These are phyloP conservation scores for Apophysomyces elegans DNA, from an alignment of 371 early-diverging fungal genomes.

Conservation along the genomic window DNA sequence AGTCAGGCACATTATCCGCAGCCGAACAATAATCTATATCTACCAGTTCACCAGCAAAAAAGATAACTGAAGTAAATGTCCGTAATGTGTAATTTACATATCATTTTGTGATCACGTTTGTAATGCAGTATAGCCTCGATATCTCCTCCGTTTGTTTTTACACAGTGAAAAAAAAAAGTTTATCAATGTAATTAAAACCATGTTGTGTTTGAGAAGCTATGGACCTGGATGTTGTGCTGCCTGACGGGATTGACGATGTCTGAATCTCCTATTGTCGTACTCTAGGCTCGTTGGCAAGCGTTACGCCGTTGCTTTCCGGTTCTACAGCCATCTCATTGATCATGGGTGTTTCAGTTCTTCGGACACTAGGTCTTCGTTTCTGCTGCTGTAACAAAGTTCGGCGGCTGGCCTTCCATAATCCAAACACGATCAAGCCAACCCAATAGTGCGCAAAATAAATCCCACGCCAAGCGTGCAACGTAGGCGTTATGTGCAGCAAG, in stretches of 20 bases:
- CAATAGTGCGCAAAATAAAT: constrained; percentile 61
- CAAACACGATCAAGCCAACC: constrained; percentile 36
- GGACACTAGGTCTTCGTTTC: constrained; percentile 15
- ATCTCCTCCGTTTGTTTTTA: no score
- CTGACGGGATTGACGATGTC: no score
- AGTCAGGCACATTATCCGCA: not conserved
- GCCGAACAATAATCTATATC: not conserved
- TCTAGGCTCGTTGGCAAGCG: not conserved
- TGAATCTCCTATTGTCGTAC: not conserved
- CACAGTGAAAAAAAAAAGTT: no score
- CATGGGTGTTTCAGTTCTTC: not conserved
- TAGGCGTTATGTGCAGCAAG: constrained; percentile 59
- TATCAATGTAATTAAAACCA: no score
- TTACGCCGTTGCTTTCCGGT: not conserved
- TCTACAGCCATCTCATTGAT: constrained; percentile 1
- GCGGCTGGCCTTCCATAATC: constrained; percentile 19
- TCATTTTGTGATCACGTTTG: not conserved
- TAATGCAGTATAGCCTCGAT: no score
- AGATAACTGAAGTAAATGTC: not conserved
- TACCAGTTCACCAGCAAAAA: not conserved
- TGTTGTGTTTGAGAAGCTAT: no score
- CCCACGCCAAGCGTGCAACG: constrained; percentile 61
- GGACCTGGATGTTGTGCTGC: no score
- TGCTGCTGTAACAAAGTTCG: constrained; percentile 18
- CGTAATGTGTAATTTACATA: not conserved